Evolutionary conservation across 176 grass and related monocot genomes (phyloP).

Genomic region (Guadua angustifolia): DNA sequence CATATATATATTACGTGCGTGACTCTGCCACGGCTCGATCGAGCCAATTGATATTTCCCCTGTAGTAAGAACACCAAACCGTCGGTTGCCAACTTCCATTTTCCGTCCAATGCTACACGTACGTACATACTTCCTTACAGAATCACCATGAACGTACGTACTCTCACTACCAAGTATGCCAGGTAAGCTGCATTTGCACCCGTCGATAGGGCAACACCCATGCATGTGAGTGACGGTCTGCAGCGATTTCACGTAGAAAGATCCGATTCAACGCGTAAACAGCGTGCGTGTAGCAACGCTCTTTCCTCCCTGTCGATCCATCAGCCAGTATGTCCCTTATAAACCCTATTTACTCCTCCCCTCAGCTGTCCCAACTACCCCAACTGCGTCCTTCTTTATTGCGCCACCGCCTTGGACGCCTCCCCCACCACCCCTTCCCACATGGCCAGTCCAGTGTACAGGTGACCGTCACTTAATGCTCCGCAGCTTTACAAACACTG

Average conservation of each 20-base stretch:
- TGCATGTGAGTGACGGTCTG: too few relatives aligned
- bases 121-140: too few relatives aligned
- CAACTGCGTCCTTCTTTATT: conserved; percentile 37
- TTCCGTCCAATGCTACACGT: too few relatives aligned
- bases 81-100: too few relatives aligned
- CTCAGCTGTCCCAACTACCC: conserved; percentile 32
- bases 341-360: conserved; percentile 40
- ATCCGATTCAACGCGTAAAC: not conserved
- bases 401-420: conserved; percentile 42
- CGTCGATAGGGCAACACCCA: too few relatives aligned
- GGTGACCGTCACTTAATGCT: conserved; percentile 40
- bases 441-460: conserved; percentile 48
- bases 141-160: too few relatives aligned
- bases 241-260: not conserved
- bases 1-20: too few relatives aligned
- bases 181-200: too few relatives aligned
- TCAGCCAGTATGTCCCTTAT: not conserved
- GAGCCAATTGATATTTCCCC: too few relatives aligned
- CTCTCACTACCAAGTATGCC: too few relatives aligned
- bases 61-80: too few relatives aligned
- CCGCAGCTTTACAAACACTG: not conserved
- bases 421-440: conserved; percentile 27
- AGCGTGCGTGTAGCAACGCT: not conserved
- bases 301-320: not conserved
- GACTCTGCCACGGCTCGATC: too few relatives aligned